These are phyloP conservation scores for Cucurbita moschata DNA, from an alignment of 306 rosid species.

Conservation along the genomic window DNA sequence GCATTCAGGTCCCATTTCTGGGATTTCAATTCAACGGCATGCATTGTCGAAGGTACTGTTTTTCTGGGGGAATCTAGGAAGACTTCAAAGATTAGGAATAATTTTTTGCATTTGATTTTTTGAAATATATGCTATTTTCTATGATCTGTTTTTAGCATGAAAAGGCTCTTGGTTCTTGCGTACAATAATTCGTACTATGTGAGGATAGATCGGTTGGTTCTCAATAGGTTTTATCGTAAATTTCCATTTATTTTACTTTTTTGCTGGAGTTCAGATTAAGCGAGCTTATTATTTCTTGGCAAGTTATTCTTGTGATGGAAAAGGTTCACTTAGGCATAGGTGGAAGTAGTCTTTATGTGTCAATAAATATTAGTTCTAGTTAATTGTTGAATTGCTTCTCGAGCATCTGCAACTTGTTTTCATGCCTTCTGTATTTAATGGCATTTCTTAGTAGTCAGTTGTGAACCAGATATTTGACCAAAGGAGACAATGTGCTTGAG, in stretches of 20 bases:
- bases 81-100: neutral
- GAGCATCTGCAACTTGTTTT: neutral
- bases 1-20: constrained; percentile 56
- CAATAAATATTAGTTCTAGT: neutral
- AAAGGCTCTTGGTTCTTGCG: neutral
- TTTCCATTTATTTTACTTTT: neutral
- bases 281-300: neutral
- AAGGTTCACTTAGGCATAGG: neutral
- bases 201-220: neutral
- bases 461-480: neutral
- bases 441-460: neutral
- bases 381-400: neutral
- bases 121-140: neutral
- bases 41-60: constrained; percentile 50
- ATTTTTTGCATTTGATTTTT: neutral
- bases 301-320: neutral
- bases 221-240: neutral
- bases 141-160: neutral
- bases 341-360: neutral
- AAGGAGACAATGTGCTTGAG: neutral
- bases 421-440: neutral
- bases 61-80: neutral
- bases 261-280: neutral
- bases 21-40: constrained; percentile 47
- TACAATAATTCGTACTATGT: neutral